Base-by-base conservation (phyloP, 1,139 yeast species). In the Kodamaea sp. region DNA sequence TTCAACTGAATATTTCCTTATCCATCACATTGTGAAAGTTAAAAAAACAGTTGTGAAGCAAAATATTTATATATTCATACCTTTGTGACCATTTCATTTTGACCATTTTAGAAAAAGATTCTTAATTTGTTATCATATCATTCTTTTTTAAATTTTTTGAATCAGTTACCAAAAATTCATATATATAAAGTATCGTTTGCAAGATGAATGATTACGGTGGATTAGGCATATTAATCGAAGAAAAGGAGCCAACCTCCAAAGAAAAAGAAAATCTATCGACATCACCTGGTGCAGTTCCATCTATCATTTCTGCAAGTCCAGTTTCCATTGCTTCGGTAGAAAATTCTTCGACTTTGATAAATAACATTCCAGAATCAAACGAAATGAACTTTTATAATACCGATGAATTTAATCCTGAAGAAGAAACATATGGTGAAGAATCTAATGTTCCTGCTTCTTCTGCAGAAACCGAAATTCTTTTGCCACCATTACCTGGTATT, bases 401-500 rank as follows among this genome's bases (percentile, higher is more conserved):
- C 20, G 4, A 4, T 15, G 20, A 15, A 15, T 15, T 15, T 15
- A 15, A 15, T 15, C 20, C 20, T 15, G 20, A 15, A 9, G 30
- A 8, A n/a, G 30, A 27, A 9, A 27, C 9, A 8, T 27, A 15
- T 11, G 30, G 12, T 3, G 30, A 27, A 9, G 30, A 11, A 7
- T 11, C 10, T 8, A 15, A 3, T 4, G 30, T 10, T n/a, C 9
- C 6, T 11, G 30, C 30, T 8, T 27, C 30, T 9, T 10, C 10
- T 26, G 32, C 31, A 11, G 46, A 47, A 31, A 40, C 40, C n/a
- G 72, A 67, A 41, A 46, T 57, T 7, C 53, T 67, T 25, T 57
- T 68, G 37, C 74, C 74, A 2, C 74, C 74, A 6, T 51, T 68
- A 31, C 74, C 74, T 3, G 60, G 55, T 27, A 57, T 49, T 31